Conservation (phyloP, 2,329 filamentous ascomycete genomes). For the Colletotrichum sp. region DNA sequence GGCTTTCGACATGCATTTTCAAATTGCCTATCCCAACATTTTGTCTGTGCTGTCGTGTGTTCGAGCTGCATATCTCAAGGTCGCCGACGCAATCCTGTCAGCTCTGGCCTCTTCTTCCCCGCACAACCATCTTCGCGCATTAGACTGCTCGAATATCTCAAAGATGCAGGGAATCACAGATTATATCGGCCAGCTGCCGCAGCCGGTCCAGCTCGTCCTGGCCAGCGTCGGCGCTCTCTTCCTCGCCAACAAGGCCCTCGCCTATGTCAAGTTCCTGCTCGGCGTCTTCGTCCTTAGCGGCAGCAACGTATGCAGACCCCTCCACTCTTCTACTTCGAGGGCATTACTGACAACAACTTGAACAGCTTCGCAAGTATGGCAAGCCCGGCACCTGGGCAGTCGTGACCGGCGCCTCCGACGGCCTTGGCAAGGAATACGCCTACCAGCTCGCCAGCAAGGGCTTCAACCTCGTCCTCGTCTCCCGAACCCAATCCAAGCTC, state of each 20-base stretch:
- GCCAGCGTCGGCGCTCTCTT: slow-evolving; percentile 64
- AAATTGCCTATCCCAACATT: slow-evolving; percentile 18
- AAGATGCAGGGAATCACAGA: slow-evolving; percentile 29
- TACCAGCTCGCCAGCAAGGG: slow-evolving; percentile 87
- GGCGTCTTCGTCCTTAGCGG: slow-evolving; percentile 73
- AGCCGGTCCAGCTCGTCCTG: slow-evolving; percentile 49
- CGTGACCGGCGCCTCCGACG: slow-evolving; percentile 94
- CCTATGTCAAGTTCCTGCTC: slow-evolving; percentile 65
- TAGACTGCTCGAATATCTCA: neutral
- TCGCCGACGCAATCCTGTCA: neutral
- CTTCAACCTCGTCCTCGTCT: slow-evolving; percentile 94
- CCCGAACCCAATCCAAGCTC: slow-evolving; percentile 93
- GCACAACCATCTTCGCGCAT: neutral
- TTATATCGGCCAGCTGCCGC: slow-evolving; percentile 46
- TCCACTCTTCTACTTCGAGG: neutral
- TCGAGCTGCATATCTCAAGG: neutral
- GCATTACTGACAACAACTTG: slow-evolving; percentile 20
- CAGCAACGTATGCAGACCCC: slow-evolving; percentile 55
- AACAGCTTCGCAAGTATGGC: slow-evolving; percentile 86
- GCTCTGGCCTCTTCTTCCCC: neutral
- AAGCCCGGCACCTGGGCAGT: slow-evolving; percentile 93
- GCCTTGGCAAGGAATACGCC: slow-evolving; percentile 95
- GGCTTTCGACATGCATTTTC: neutral
- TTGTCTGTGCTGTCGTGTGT: slow-evolving; percentile 1
- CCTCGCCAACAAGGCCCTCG: slow-evolving; percentile 60